Percentiles rank a stretch among this genome's conserved stretches.
Conservation (phyloP, 2,329 filamentous ascomycete species). For the Aspergillus floridensis region DNA sequence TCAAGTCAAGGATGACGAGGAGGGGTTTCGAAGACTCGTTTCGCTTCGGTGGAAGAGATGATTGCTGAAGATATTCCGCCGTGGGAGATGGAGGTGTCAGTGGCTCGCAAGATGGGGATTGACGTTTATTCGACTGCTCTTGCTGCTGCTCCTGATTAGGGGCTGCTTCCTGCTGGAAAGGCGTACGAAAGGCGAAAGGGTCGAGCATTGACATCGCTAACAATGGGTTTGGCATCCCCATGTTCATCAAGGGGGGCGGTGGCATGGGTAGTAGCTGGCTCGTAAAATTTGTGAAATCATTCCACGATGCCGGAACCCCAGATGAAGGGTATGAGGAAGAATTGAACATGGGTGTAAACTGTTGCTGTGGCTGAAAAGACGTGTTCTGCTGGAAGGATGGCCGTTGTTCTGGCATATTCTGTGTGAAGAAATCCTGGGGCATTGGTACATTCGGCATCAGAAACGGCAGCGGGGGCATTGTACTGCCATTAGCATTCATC, state of each 20-base stretch:
- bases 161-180: not conserved
- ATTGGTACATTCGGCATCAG: not conserved
- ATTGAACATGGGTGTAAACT: constrained; percentile 7
- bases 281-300: constrained; percentile 8
- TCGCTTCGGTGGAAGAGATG: constrained; percentile 45
- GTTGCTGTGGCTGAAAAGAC: constrained; percentile 1
- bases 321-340: constrained; percentile 8
- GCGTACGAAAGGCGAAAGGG: constrained; percentile 6
- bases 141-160: not conserved
- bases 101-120: not conserved
- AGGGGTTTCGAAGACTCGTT: constrained; percentile 58
- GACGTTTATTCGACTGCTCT: not conserved
- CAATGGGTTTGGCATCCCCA: constrained; percentile 9
- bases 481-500: not conserved
- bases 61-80: constrained; percentile 58
- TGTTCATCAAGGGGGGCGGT: constrained; percentile 14
- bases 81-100: constrained; percentile 55
- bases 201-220: constrained; percentile 11
- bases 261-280: constrained; percentile 13
- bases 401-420: not conserved
- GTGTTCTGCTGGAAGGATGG: not conserved
- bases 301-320: constrained; percentile 8
- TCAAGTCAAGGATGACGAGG: constrained; percentile 86
- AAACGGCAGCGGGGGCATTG: constrained; percentile 3
- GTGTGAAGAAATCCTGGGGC: constrained; percentile 1